Base-by-base conservation (phyloP, 164 flowering plant genomes). In the Akebia trifoliata region DNA sequence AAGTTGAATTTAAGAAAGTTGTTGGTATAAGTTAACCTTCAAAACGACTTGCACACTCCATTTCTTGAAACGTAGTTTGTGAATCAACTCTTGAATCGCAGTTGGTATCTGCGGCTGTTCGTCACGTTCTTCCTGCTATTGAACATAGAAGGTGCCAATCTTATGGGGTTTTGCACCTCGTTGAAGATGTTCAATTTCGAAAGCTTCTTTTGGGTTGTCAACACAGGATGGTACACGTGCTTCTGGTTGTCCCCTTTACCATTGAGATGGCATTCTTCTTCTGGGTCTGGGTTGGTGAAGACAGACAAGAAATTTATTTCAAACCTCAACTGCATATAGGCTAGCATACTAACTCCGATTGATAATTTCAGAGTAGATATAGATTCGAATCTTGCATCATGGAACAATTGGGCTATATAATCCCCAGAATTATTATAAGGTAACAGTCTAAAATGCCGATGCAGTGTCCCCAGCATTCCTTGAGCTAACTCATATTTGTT, bases 101-200 rank as follows among this genome's bases (percentile, higher is more conserved):
- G 98, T 59, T 92, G 98, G 98, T 92, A 92, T 68, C 80, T 92
- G 37, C 89, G 98, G 98, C 58, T 87, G 31, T 89, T 89, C 66
- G 92, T 89, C 28, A 80, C 87, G 60, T 40, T 92, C 64, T 89
- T 92, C 80, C 69, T 92, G 80, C 58, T 89, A 73, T 75, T 89
- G 63, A 89, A 92, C 65, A 66, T 89, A 1, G 62, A 76, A 64
- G 98, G 98, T 92, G 78, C 17, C 72, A 26, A 21, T 50, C 4
- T 8, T 43, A 2, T 56, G 39, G 8, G 10, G 30, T 21, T 11
- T 45, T 57, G 10, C 21, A 7, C 26, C 30, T 44, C 49, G 39
- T 12, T 29, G 15, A n/a, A 17, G 2, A 4, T n/a, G n/a, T 20
- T 31, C 20, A 48, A n/a, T 42, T 50, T 37, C 29, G 54, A 30